phyloP scores from a whole-genome alignment of 768 basidiomycete genomes.

The Boletus bicolor region DNA sequence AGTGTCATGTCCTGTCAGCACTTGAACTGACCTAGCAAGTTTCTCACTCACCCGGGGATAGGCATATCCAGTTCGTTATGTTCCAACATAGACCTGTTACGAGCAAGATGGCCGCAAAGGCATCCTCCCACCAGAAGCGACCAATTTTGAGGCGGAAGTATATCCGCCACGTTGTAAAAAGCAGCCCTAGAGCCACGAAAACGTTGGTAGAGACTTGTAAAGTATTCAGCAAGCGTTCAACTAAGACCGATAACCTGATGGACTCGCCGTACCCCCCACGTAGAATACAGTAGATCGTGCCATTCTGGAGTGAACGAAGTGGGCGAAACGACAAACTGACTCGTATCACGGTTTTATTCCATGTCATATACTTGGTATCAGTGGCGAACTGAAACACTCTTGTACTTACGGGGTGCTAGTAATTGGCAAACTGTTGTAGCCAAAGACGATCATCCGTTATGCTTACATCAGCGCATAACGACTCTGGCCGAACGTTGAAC shows the following conservation, averaged over 20 bases:
- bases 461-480: no score
- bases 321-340: not conserved
- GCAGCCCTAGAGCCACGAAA: not conserved
- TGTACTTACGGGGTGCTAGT: not conserved
- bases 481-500: no score
- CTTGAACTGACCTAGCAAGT: not conserved
- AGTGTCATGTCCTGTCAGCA: not conserved
- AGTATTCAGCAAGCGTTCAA: not conserved
- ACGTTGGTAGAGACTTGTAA: not conserved
- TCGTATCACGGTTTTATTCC: no score
- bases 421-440: not conserved
- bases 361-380: no score
- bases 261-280: not conserved
- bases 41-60: not conserved
- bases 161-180: constrained; percentile 1
- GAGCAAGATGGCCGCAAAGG: constrained; percentile 4
- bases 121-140: constrained; percentile 17
- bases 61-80: not conserved
- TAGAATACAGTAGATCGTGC: not conserved
- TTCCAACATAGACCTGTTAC: not conserved
- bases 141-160: constrained; percentile 4
- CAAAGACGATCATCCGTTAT: no score
- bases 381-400: no score
- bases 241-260: not conserved
- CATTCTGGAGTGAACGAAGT: not conserved